Percentiles rank a stretch among this genome's conserved stretches.
Evolutionary conservation across 192 early-diverging fungal genomes (phyloP).

Genomic region (Mortierella claussenii): DNA sequence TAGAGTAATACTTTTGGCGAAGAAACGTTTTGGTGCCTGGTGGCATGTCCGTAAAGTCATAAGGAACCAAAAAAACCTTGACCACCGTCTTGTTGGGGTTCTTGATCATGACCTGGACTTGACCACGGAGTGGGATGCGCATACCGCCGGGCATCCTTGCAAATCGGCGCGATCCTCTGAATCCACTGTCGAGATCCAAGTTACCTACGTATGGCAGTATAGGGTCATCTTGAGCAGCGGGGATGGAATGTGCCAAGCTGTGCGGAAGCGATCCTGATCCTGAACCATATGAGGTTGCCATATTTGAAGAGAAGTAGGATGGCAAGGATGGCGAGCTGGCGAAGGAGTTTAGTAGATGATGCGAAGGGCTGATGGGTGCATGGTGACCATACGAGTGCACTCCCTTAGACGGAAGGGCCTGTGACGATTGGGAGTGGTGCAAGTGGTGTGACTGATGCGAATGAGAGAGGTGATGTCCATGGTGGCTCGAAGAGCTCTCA

Average conservation of each 20-base stretch:
- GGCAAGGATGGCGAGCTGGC: conserved; percentile 22
- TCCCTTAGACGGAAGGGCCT: conserved; percentile 6
- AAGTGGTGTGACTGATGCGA: conserved; percentile 7
- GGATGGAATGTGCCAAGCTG: conserved; percentile 9
- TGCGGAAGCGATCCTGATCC: conserved; percentile 2
- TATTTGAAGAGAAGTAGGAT: conserved; percentile 4
- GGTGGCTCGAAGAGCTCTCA: conserved; percentile 34
- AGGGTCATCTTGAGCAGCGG: conserved; percentile 56
- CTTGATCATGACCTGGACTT: conserved; percentile 85
- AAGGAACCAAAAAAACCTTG: conserved; percentile 83
- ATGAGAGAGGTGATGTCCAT: conserved; percentile 16
- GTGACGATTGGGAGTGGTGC: background rate
- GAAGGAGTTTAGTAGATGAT: conserved; percentile 25
- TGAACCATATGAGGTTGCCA: conserved; percentile 6
- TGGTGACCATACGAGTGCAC: conserved; percentile 15
- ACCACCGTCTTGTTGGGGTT: conserved; percentile 81
- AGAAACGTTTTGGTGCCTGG: conserved; percentile 78
- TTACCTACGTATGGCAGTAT: conserved; percentile 81
- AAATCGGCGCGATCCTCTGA: conserved; percentile 52
- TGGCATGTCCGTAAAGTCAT: conserved; percentile 83
- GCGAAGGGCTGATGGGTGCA: conserved; percentile 15
- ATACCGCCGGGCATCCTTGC: conserved; percentile 64
- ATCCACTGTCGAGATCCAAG: conserved; percentile 68
- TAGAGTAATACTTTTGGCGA: conserved; percentile 79
- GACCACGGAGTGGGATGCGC: conserved; percentile 76